A percentile compares a stretch with the other conserved stretches of the same genome.
Conservation (phyloP, 2,329 filamentous ascomycete species). For the Colletotrichum tanaceti region DNA sequence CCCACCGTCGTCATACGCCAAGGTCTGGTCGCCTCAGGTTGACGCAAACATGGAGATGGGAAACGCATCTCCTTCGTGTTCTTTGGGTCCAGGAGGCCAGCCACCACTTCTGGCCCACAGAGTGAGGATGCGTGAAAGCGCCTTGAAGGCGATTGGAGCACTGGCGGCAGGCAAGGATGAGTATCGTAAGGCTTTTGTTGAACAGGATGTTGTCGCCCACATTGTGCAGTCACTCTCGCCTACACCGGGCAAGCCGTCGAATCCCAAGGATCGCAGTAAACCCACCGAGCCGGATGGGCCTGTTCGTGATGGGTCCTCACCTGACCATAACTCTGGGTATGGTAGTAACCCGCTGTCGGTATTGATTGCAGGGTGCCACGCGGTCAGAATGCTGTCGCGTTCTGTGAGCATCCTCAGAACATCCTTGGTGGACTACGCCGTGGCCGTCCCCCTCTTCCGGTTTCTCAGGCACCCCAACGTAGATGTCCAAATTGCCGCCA, state of each 20-base stretch:
- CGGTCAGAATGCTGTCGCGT: slow-evolving; percentile 82
- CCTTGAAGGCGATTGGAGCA: slow-evolving; percentile 83
- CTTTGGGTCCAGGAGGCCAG: slow-evolving; percentile 71
- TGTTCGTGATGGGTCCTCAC: slow-evolving; percentile 44
- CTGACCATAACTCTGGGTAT: slow-evolving; percentile 60
- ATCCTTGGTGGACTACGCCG: slow-evolving; percentile 85
- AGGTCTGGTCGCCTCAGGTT: slow-evolving; percentile 55
- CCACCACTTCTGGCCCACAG: slow-evolving; percentile 73
- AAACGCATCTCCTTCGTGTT: slow-evolving; percentile 52
- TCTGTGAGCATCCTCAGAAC: slow-evolving; percentile 88
- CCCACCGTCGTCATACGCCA: slow-evolving; percentile 46
- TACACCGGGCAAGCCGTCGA: slow-evolving; percentile 64
- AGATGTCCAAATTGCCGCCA: slow-evolving; percentile 87
- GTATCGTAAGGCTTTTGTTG: slow-evolving; percentile 83
- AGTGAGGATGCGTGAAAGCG: slow-evolving; percentile 79
- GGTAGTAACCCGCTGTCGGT: slow-evolving; percentile 81
- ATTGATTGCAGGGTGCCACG: slow-evolving; percentile 85
- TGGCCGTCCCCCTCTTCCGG: slow-evolving; percentile 80
- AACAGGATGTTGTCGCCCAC: slow-evolving; percentile 82
- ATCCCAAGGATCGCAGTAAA: slow-evolving; percentile 55
- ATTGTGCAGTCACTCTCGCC: slow-evolving; percentile 81
- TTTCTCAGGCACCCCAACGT: slow-evolving; percentile 80
- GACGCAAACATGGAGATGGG: slow-evolving; percentile 51
- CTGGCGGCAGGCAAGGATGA: slow-evolving; percentile 84
- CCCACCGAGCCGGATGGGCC: slow-evolving; percentile 52